These are phyloP conservation scores for Trichosporon faecale DNA, from an alignment of 1,284 basidiomycete species.

Conservation along the genomic window DNA sequence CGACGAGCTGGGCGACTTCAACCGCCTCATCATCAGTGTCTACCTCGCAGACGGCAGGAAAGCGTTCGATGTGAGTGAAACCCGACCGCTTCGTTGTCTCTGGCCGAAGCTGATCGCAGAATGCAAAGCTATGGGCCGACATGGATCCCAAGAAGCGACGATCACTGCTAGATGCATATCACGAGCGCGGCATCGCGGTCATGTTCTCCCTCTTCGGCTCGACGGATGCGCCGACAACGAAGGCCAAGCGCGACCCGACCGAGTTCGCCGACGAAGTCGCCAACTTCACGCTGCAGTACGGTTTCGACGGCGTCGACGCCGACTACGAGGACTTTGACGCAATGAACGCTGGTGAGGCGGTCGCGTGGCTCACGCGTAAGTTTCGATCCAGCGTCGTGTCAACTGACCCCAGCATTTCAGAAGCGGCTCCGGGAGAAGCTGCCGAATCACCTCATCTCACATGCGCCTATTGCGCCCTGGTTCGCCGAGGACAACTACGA, in stretches of 20 bases:
- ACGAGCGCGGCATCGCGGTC: conserved; percentile 44
- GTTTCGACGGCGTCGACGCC: conserved; percentile 56
- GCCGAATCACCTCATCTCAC: conserved; percentile 45
- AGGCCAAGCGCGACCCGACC: neutral
- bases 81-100: neutral
- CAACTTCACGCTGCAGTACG: conserved; percentile 50
- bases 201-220: conserved; percentile 16
- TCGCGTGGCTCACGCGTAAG: conserved; percentile 42
- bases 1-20: conserved; percentile 31
- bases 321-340: conserved; percentile 53
- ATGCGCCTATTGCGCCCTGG: conserved; percentile 48
- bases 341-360: conserved; percentile 39
- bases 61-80: conserved; percentile 29
- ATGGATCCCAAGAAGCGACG: neutral
- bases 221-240: conserved; percentile 28
- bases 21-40: conserved; percentile 55
- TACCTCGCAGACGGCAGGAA: conserved; percentile 27
- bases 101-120: neutral
- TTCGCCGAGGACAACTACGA: conserved; percentile 39
- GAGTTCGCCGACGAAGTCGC: conserved; percentile 32
- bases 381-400: neutral
- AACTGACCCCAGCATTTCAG: conserved; percentile 33
- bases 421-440: conserved; percentile 38
- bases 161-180: conserved; percentile 45
- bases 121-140: conserved; percentile 26